Base-by-base conservation (phyloP, 1,139 yeast genomes). In the Diutina catenulata region DNA sequence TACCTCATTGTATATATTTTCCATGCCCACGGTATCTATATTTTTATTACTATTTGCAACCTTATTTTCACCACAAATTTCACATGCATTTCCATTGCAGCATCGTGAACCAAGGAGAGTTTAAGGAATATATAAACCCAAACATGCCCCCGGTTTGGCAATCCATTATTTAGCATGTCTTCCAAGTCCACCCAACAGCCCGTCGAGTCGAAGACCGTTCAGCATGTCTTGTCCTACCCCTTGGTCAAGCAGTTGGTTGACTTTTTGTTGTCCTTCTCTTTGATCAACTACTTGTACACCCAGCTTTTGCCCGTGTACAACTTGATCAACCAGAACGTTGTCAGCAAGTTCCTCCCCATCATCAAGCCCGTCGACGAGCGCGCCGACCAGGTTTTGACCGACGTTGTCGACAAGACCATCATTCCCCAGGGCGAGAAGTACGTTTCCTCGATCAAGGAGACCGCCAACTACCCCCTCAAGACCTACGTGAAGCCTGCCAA, bases 181-280 rank as follows among this genome's bases (percentile, higher is more conserved):
- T 20, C 35, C 13, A 31, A 21, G 16, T 11, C 20, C 22, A 19
- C 33, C 23, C n/a, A 20, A 11, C 7, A 5, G 6, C 29, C 29
- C 5, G 16, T 31, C 25, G 21, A 16, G 23, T 64, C 70, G 38
- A 56, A 59, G 46, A 47, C 67, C n/a, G 38, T 61, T 29, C 44
- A 50, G 33, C 71, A 66, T 47, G 40, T 66, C 39, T 47, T 49
- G 39, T 52, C 61, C 2, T 66, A 66, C 50, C 46, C 60, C 8
- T 42, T 53, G 16, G 57, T 65, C 29, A 45, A 55, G 37, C 42
- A 49, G 19, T 37, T 52, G 16, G 46, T 47, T 35, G 45, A 49
- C 23, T 59, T 45, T 43, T 43, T 56, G 38, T 54, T 60, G 33
- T 51, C 63, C 20, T 57, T 53, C 47, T 45, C 48, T 27, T 35